Base-by-base conservation (phyloP, 2,329 filamentous ascomycete species). In the Reticulascus tulasneorum region DNA sequence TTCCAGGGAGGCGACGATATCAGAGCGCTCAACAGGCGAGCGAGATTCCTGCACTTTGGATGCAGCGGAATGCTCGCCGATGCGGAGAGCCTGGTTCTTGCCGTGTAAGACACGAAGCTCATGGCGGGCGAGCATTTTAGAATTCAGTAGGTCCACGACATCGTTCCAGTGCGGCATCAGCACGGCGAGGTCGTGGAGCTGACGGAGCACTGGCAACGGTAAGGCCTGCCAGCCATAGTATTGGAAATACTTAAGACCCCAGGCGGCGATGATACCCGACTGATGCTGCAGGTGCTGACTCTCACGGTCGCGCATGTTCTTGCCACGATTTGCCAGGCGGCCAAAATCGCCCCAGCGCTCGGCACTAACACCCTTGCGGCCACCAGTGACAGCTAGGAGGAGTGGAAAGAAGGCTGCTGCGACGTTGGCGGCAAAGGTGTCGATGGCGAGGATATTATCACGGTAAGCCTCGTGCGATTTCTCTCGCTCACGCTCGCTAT, bases 11-110 rank as follows among this genome's bases (percentile, higher is more conserved):
- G 29, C 29, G 17, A 30, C 18, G n/a, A 30, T 30, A 9, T 30
- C 29, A 5, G 29, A 30, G 7, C 29, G 29, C 18, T 30, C 29
- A 21, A 30, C 29, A n/a, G 29, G 29, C 29, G 29, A 30, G 29
- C 23, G 29, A 7, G 29, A 11, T 9, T 18, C 29, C 29, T 30
- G 29, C 18, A 30, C 29, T 9, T 30, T 30, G 29, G 29, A 30
- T 2, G 29, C 29, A 13, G 29, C 7, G n/a, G 29, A 30, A 21
- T 30, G 29, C 29, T 30, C 29, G 6, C 29, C 29, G 10, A 30
- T 11, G n/a, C 29, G 17, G 18, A 30, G 29, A n/a, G 29, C 29
- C 17, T 30, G 20, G 29, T 30, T 30, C 7, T n/a, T 13, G 3
- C 29, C 29, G 17, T 6, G 9, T 13, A 30, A 5, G 9, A 30